These are phyloP conservation scores for Vickermania ingenoplastis DNA, from an alignment of 208 protist species.

Conservation along the genomic window DNA sequence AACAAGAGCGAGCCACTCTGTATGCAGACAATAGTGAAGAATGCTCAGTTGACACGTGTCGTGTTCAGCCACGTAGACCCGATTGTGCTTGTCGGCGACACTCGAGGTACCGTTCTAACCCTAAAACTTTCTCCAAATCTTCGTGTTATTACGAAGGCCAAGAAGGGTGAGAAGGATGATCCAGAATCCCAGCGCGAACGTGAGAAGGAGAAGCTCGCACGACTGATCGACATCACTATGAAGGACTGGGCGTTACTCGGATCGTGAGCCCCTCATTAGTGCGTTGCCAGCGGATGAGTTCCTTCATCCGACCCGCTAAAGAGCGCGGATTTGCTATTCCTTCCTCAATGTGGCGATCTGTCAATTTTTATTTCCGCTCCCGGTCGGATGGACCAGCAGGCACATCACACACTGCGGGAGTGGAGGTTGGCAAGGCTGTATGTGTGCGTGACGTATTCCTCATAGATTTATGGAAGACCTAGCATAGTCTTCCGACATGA, in stretches of 20 bases:
- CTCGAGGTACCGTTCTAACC: constrained; percentile 88
- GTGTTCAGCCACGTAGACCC: constrained; percentile 90
- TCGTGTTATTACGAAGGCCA: constrained; percentile 66
- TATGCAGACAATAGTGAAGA: constrained; percentile 93
- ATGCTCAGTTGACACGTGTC: constrained; percentile 95
- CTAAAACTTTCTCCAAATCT: constrained; percentile 96
- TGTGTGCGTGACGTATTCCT: too few species aligned
- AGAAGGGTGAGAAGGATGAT: constrained; percentile 70
- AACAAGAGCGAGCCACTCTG: constrained; percentile 96
- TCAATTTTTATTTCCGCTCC: too few species aligned
- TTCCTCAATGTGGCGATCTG: too few species aligned
- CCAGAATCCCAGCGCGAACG: constrained; percentile 35
- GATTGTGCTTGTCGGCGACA: constrained; percentile 94
- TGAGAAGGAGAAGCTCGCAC: constrained; percentile 86
- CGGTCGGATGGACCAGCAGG: background rate
- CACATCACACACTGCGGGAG: too few species aligned
- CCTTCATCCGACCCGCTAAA: too few species aligned
- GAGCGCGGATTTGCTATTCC: too few species aligned
- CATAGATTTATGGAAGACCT: too few species aligned
- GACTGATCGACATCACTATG: constrained; percentile 82
- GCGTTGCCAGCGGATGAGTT: too few species aligned
- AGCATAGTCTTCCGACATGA: too few species aligned
- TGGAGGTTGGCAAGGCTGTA: too few species aligned
- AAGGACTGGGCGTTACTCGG: constrained; percentile 85
- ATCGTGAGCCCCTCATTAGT: too few species aligned